phyloP scores from a whole-genome alignment of 2,329 filamentous ascomycete genomes.

The Stachybotrys chartarum region DNA sequence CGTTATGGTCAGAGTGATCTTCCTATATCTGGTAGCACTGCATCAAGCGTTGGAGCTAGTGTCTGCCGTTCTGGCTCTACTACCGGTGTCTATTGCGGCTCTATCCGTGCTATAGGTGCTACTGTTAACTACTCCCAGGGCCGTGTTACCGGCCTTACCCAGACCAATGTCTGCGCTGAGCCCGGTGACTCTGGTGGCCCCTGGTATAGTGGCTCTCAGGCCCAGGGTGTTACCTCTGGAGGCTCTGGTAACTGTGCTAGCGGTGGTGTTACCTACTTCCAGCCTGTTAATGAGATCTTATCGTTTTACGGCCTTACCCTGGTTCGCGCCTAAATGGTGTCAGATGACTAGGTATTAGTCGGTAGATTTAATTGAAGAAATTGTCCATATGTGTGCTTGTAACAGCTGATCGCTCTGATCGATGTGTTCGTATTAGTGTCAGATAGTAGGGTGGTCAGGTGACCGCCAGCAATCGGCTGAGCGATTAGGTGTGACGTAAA shows the following conservation, averaged over 20 bases:
- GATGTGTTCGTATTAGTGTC: too few species aligned
- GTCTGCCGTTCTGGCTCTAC: conserved; percentile 5
- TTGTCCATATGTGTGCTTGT: background rate
- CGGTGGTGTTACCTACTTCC: conserved; percentile 31
- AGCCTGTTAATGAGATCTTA: conserved; percentile 32
- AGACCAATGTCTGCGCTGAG: conserved; percentile 32
- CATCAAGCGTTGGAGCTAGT: conserved; percentile 3
- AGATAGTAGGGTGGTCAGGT: too few species aligned
- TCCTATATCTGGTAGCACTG: conserved; percentile 1
- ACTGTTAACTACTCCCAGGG: conserved; percentile 23
- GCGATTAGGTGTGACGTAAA: too few species aligned
- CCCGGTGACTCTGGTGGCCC: conserved; percentile 33
- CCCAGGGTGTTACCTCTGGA: conserved; percentile 34
- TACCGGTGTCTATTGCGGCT: conserved; percentile 2
- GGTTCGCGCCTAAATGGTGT: background rate
- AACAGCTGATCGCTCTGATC: too few species aligned
- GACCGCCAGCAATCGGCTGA: too few species aligned
- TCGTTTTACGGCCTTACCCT: conserved; percentile 19
- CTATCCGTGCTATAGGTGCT: background rate
- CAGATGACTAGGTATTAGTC: background rate
- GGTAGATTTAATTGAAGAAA: background rate
- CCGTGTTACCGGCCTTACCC: conserved; percentile 30
- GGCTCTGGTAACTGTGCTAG: conserved; percentile 27
- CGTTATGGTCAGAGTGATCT: background rate
- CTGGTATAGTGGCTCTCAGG: conserved; percentile 30